Conservation (phyloP, 495 filamentous ascomycete species). For the Annulohypoxylon bovei region DNA sequence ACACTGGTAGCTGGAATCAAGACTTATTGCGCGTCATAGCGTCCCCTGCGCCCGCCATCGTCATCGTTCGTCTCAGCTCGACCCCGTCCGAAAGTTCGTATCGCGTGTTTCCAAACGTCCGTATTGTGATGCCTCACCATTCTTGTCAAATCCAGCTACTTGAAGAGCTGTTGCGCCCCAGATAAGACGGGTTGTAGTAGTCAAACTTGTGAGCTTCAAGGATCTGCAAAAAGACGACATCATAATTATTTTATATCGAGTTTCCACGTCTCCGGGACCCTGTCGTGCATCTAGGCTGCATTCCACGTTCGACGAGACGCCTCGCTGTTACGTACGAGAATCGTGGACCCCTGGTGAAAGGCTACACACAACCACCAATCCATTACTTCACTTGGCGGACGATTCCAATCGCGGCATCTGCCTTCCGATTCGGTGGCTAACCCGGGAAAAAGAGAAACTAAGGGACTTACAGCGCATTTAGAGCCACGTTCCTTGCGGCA, state of each 20-base stretch:
- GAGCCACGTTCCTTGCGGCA: constrained; percentile 31
- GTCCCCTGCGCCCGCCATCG: constrained; percentile 11
- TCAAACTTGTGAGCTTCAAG: constrained; percentile 21
- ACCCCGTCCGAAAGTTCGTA: constrained; percentile 16
- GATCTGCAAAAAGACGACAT: constrained; percentile 33
- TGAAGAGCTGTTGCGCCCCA: constrained; percentile 41
- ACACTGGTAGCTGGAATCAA: constrained; percentile 1
- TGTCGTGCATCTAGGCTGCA: constrained; percentile 45
- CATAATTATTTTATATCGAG: constrained; percentile 40
- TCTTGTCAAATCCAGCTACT: constrained; percentile 43
- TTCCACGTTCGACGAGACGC: constrained; percentile 37
- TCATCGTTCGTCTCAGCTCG: background rate
- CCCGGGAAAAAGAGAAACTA: constrained; percentile 21
- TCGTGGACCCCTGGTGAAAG: constrained; percentile 46
- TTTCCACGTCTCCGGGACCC: constrained; percentile 45
- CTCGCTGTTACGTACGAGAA: constrained; percentile 42
- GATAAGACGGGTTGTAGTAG: constrained; percentile 23
- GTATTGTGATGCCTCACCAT: constrained; percentile 45
- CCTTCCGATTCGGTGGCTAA: constrained; percentile 32
- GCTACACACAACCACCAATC: constrained; percentile 52
- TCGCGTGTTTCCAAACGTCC: constrained; percentile 7
- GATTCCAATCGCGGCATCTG: constrained; percentile 30
- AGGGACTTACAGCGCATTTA: constrained; percentile 7
- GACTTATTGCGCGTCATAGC: constrained; percentile 18
- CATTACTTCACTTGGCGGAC: constrained; percentile 22